Base-by-base conservation (phyloP, 768 basidiomycete genomes). In the Naganishia onofrii region DNA sequence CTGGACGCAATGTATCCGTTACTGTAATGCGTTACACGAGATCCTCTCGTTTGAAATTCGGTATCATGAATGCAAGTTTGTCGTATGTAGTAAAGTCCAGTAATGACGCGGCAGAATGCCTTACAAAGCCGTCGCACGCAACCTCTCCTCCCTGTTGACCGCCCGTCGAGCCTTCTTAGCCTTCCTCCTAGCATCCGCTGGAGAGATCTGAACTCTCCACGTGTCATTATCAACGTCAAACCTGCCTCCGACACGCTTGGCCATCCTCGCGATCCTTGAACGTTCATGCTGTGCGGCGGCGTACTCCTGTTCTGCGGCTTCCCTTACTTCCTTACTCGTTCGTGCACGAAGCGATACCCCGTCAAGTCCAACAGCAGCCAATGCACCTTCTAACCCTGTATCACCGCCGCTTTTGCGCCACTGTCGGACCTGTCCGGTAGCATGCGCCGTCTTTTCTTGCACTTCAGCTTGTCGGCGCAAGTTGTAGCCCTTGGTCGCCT, bases 281-380 rank as follows among this genome's bases (percentile, higher is more conserved):
- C 67, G 46, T 51, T 64, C 36, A 38, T 65, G 65, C 29, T 72
- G 63, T 10, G 72, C 63, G 23, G 70, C 67, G 32, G 76, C 77
- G 54, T 74, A 80, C 29, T 74, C 71, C 6, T 66, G 70, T 38
- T 70, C 66, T 0, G 79, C 79, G 28, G 75, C 73, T 42, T 77
- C 77, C 26, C 77, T 42, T 9, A 80, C 77, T 68, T 80, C 79
- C 53, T 73, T 71, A 36, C 73, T 72, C 36, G 79, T 78, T 63
- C 79, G 44, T 9, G 70, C 48, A 34, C 73, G 56, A 21, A 80
- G 23, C 28, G 67, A 71, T 29, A 79, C 74, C 19, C 75, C 77
- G 52, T 76, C 76, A 46, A 78, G 55, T 23, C 74, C 75, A 3
- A 74, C 71, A 26, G 60, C 52, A 19, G 70, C 71, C 29, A 76